A percentile compares a stretch with the other conserved stretches of the same genome.
These are phyloP conservation scores for Austroboletus festivus DNA, from an alignment of 768 basidiomycete species.

Conservation along the genomic window DNA sequence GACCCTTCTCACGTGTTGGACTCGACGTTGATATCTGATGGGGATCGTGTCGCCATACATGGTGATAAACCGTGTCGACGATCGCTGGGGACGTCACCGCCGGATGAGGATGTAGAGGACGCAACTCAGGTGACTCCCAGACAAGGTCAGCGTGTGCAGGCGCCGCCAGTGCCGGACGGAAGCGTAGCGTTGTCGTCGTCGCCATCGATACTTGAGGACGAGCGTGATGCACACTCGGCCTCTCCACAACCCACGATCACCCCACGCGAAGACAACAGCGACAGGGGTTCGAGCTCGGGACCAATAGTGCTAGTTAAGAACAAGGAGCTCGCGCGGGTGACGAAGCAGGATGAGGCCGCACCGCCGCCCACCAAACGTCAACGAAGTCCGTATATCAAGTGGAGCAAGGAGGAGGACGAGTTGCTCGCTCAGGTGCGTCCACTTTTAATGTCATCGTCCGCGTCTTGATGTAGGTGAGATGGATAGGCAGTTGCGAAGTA, in stretches of 20 bases:
- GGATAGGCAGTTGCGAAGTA: slow-evolving; percentile 38
- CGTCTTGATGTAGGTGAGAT: too few relatives aligned
- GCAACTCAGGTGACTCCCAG: slow-evolving; percentile 16
- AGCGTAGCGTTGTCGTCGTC: too few relatives aligned
- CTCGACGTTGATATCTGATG: not conserved
- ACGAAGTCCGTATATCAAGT: slow-evolving; percentile 41
- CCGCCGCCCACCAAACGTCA: slow-evolving; percentile 30
- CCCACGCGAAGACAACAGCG: not conserved
- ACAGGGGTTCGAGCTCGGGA: not conserved
- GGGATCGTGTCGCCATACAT: too few relatives aligned
- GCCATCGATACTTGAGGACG: slow-evolving; percentile 1
- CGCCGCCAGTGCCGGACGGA: not conserved
- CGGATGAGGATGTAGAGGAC: slow-evolving; percentile 6
- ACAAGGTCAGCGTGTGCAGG: slow-evolving; percentile 9
- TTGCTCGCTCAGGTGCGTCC: slow-evolving; percentile 35
- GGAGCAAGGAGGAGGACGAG: slow-evolving; percentile 43
- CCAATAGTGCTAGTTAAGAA: slow-evolving; percentile 5
- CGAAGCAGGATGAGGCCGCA: slow-evolving; percentile 25
- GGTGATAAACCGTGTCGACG: not conserved
- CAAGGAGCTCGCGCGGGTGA: slow-evolving; percentile 25
- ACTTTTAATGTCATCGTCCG: too few relatives aligned
- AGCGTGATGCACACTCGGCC: slow-evolving; percentile 6
- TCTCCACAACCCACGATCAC: slow-evolving; percentile 8
- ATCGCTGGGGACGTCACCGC: not conserved
- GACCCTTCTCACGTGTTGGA: slow-evolving; percentile 8